phyloP scores from a whole-genome alignment of 768 basidiomycete genomes.

The Polyporus arcularius region DNA sequence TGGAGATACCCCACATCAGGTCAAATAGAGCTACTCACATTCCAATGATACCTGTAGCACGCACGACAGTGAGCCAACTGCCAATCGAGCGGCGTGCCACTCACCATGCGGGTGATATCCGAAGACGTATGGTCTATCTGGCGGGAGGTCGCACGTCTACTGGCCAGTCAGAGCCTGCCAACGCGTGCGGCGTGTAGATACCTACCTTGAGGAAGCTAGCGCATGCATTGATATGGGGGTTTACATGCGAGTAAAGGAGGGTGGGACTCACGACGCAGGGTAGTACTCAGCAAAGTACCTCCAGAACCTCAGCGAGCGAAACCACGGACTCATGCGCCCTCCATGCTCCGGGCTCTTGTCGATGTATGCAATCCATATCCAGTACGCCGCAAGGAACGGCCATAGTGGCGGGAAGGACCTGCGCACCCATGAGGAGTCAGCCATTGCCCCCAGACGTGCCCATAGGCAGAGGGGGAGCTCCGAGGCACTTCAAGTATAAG shows the following conservation, averaged over 20 bases:
- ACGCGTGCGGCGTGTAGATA: background rate
- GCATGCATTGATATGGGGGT: background rate
- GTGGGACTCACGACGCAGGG: constrained; percentile 76
- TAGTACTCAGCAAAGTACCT: constrained; percentile 91
- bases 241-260: background rate
- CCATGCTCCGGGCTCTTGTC: constrained; percentile 78
- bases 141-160: constrained; percentile 87
- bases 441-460: background rate
- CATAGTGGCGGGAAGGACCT: constrained; percentile 90
- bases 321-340: constrained; percentile 72
- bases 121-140: constrained; percentile 93
- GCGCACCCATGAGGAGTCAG: constrained; percentile 3
- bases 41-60: constrained; percentile 82
- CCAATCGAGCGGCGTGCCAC: background rate
- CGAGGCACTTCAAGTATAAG: background rate
- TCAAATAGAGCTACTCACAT: constrained; percentile 61
- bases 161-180: background rate
- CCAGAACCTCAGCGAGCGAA: constrained; percentile 74
- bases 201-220: constrained; percentile 45
- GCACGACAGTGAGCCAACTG: background rate
- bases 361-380: constrained; percentile 73
- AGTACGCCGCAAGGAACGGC: constrained; percentile 79
- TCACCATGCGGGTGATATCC: constrained; percentile 98
- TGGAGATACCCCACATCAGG: background rate
- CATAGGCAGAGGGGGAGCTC: background rate